Evolutionary conservation across 495 filamentous ascomycete genomes (phyloP).

Genomic region (Apodospora peruviana): DNA sequence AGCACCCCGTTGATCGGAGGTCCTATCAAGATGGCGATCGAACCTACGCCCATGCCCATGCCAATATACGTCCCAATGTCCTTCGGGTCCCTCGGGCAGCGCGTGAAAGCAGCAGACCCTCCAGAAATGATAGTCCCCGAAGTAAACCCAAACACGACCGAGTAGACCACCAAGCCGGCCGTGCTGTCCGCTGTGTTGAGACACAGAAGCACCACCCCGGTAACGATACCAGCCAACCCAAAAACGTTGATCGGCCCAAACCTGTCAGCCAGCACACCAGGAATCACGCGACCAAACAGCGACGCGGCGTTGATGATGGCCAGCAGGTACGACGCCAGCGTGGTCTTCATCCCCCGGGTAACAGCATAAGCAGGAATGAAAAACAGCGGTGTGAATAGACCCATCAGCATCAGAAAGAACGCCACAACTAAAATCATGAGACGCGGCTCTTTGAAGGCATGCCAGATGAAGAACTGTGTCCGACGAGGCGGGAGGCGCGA

Average conservation of each 20-base stretch:
- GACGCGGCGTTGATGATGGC: slow-evolving; percentile 51
- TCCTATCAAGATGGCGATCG: slow-evolving; percentile 42
- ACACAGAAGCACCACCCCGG: slow-evolving; percentile 40
- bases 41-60: slow-evolving; percentile 42
- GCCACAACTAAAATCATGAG: slow-evolving; percentile 34
- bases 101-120: slow-evolving; percentile 35
- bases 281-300: slow-evolving; percentile 52
- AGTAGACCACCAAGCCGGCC: slow-evolving; percentile 35
- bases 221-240: slow-evolving; percentile 20
- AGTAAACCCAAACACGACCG: slow-evolving; percentile 30
- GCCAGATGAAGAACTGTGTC: slow-evolving; percentile 33
- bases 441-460: slow-evolving; percentile 33
- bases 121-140: slow-evolving; percentile 45
- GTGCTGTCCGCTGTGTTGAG: slow-evolving; percentile 29
- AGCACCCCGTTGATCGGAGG: slow-evolving; percentile 50
- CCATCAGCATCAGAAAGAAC: slow-evolving; percentile 43
- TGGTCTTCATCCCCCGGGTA: slow-evolving; percentile 36
- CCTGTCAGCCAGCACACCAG: slow-evolving; percentile 49
- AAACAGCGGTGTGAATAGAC: slow-evolving; percentile 53
- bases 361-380: slow-evolving; percentile 52
- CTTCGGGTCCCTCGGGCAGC: slow-evolving; percentile 33
- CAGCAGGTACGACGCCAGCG: slow-evolving; percentile 49
- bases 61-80: slow-evolving; percentile 52
- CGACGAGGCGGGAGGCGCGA: slow-evolving; percentile 41
- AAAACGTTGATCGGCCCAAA: slow-evolving; percentile 49